Evolutionary conservation across 2,329 filamentous ascomycete genomes (phyloP).

Genomic region (Xylaria arbuscula): DNA sequence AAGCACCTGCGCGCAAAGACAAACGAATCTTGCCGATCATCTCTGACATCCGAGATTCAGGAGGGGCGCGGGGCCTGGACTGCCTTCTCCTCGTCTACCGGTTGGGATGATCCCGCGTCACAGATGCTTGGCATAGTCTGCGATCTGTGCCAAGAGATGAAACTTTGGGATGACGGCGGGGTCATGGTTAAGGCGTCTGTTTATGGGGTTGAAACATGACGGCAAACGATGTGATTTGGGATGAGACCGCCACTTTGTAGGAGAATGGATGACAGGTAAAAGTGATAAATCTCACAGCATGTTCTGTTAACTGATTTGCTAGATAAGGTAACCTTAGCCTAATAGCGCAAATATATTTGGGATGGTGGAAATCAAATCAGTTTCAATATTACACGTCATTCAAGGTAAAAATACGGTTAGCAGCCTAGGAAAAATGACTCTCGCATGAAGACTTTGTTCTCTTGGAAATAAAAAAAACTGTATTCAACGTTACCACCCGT

Average conservation of each 20-base stretch:
- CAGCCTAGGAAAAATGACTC: too few species aligned
- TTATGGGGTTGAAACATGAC: conserved; percentile 16
- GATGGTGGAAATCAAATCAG: too few species aligned
- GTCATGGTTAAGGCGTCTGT: not conserved
- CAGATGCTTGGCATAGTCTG: conserved; percentile 35
- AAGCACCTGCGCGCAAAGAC: conserved; percentile 14
- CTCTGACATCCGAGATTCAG: conserved; percentile 7
- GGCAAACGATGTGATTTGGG: conserved; percentile 12
- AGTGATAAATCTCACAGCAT: too few species aligned
- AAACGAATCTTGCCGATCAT: conserved; percentile 18
- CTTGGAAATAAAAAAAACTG: too few species aligned
- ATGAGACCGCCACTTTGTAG: conserved; percentile 30
- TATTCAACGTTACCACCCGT: too few species aligned
- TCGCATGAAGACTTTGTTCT: too few species aligned
- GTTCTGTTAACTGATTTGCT: too few species aligned
- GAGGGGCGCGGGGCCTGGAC: conserved; percentile 7
- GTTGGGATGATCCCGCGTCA: conserved; percentile 32
- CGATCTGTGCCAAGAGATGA: conserved; percentile 26
- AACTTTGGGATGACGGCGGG: not conserved
- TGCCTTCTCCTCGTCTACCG: conserved; percentile 17
- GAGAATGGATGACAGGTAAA: not conserved
- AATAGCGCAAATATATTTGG: too few species aligned
- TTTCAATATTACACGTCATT: too few species aligned
- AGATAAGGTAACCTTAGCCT: too few species aligned
- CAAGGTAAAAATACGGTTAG: too few species aligned